Evolutionary conservation across 768 basidiomycete species (phyloP), one percentile per base, ranked within the genome.

Genomic region (Boletus barrowsii): DNA sequence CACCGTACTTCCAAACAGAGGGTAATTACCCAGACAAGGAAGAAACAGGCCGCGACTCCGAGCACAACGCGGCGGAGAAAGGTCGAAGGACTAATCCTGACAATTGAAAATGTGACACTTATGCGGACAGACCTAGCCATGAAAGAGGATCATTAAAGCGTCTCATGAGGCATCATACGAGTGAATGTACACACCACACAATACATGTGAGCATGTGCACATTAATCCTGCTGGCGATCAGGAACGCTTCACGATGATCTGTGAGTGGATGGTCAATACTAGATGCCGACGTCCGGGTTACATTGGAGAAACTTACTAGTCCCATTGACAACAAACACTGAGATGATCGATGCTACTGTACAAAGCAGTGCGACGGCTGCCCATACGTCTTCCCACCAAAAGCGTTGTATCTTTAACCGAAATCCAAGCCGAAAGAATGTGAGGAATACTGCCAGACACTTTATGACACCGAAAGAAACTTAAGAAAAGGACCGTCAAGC

Each of bases 361-460:
- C 29, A 61, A 18, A 57, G 17, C 3, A 32, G 18, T 26, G 59
- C 59, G 20, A 62, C 18, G 4, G 47, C 55, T 18, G 65, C 59
- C 62, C 62, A 67, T 3, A 37, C 14, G 40, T 64, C 64, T 51
- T 67, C 65, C 62, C 65, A 65, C 62, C 62, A 59, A 33, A 64
- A 58, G 26, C 58, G 29, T 43, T 42, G 59, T 51, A 63, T 55
- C n/a, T 29, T 50, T 18, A 55, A 24, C 30, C 62, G 53, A 39
- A 63, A 54, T 1, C 46, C 45, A 17, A 64, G 20, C 7, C 62
- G 58, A 49, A 63, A 57, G 2, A 63, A 18, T 1, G 55, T 61
- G 37, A 63, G 47, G 7, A 55, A 33, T 3, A 55, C 10, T 10
- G 30, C 53, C 13, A 63, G 46, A 40, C 44, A 41, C 14, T 57